phyloP scores from a whole-genome alignment of 2,329 filamentous ascomycete species.

The Neopestalotiopsis sp. region DNA sequence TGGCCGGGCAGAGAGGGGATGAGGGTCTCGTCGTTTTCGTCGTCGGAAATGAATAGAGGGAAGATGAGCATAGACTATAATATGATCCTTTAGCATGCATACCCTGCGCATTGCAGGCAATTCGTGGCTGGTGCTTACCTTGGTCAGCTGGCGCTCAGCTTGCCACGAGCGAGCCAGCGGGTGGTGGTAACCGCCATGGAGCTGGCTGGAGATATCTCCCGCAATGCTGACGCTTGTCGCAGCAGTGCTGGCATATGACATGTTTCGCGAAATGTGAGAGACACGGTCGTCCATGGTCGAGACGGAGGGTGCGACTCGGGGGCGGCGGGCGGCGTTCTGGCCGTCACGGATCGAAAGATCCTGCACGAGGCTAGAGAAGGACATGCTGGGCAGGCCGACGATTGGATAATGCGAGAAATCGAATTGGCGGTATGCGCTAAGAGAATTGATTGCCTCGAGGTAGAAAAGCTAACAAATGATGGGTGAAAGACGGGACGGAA shows the following conservation, averaged over 20 bases:
- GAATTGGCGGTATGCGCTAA: neutral
- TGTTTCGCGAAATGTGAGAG: constrained; percentile 66
- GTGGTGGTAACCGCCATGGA: constrained; percentile 83
- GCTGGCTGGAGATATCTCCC: constrained; percentile 80
- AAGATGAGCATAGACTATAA: constrained; percentile 95
- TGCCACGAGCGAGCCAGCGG: constrained; percentile 82
- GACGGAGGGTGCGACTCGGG: constrained; percentile 48
- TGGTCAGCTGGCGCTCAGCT: constrained; percentile 82
- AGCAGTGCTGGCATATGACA: constrained; percentile 70
- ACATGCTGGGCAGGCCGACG: constrained; percentile 49
- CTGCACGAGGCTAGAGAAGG: constrained; percentile 71
- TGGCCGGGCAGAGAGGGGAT: constrained; percentile 94
- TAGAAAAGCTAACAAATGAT: neutral
- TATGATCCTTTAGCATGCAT: constrained; percentile 1
- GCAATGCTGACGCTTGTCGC: constrained; percentile 73
- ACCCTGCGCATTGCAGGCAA: constrained; percentile 1
- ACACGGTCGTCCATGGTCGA: constrained; percentile 65
- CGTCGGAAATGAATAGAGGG: constrained; percentile 94
- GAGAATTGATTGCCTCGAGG: neutral
- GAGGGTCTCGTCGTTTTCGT: constrained; percentile 86
- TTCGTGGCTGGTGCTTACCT: constrained; percentile 55
- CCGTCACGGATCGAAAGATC: constrained; percentile 65
- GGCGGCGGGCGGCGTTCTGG: constrained; percentile 49
- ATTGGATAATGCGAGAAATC: neutral
- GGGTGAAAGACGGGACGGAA: neutral